Conservation (phyloP, 305 asterid genomes). For the Striga hermonthica region DNA sequence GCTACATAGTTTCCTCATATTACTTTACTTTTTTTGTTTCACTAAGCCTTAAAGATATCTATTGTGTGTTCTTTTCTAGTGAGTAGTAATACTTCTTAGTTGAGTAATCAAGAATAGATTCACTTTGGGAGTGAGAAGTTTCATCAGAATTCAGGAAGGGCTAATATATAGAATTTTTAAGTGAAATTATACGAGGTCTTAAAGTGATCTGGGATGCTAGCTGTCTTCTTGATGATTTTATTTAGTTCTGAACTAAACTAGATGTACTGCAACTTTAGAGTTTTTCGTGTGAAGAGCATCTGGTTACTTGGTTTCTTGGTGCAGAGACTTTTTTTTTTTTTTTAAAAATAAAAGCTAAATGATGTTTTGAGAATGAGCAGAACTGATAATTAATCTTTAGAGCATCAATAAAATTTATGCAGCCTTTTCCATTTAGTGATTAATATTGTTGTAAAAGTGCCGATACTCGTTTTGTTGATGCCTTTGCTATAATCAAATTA, state of each 20-base stretch:
- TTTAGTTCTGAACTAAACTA: background rate
- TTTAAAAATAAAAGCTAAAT: too few species aligned
- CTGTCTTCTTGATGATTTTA: conserved; percentile 16
- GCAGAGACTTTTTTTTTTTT: background rate
- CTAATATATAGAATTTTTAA: conserved; percentile 13
- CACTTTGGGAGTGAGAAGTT: conserved; percentile 11
- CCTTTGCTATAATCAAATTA: conserved; percentile 10
- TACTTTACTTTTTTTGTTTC: background rate
- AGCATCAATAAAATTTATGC: too few species aligned
- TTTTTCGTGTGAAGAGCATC: background rate
- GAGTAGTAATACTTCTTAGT: background rate
- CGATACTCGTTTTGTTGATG: conserved; percentile 9
- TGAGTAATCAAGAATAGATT: conserved; percentile 17
- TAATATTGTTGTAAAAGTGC: conserved; percentile 21
- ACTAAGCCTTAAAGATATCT: conserved; percentile 1
- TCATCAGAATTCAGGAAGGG: background rate
- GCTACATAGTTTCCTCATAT: too few species aligned
- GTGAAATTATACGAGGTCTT: background rate
- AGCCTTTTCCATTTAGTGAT: conserved; percentile 16
- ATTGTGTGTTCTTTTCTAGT: background rate
- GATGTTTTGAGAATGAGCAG: conserved; percentile 1
- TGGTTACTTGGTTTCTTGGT: background rate
- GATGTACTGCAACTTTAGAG: conserved; percentile 6
- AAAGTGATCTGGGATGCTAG: conserved; percentile 24
- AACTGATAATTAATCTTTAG: background rate